phyloP scores from a whole-genome alignment of 2,329 filamentous ascomycete genomes.

The Xylaria digitata region DNA sequence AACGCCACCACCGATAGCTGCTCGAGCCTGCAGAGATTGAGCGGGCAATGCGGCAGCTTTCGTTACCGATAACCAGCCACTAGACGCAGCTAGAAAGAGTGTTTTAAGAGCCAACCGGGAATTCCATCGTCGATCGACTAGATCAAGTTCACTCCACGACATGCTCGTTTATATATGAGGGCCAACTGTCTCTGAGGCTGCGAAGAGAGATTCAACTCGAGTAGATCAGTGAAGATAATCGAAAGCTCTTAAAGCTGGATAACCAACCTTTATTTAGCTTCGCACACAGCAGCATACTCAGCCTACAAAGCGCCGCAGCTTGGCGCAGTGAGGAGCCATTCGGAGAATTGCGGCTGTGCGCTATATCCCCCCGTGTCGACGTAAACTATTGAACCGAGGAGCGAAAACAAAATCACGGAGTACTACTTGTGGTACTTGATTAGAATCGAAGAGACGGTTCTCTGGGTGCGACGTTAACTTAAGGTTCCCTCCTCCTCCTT shows the following conservation, averaged over 20 bases:
- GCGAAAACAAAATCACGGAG: too few species aligned
- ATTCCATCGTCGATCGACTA: not conserved
- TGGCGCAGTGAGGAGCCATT: not conserved
- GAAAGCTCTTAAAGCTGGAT: not conserved
- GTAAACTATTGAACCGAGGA: too few species aligned
- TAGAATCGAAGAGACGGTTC: too few species aligned
- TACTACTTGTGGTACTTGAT: too few species aligned
- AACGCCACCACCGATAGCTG: not conserved
- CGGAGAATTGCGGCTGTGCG: not conserved
- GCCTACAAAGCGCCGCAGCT: not conserved
- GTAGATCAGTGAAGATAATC: not conserved
- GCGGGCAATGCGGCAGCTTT: not conserved
- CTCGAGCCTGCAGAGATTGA: not conserved
- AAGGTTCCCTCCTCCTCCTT: too few species aligned
- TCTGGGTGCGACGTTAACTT: too few species aligned
- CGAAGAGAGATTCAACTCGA: not conserved
- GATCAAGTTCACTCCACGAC: not conserved
- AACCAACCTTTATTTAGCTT: not conserved
- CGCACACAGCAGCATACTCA: not conserved
- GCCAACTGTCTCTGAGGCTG: too few species aligned
- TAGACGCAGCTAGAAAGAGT: constrained; percentile 6
- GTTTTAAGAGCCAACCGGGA: not conserved
- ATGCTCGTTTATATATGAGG: not conserved
- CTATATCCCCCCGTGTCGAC: too few species aligned
- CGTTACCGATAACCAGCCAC: not conserved